Evolutionary conservation across 1,284 basidiomycete genomes (phyloP).

Genomic region (Baeospora myosura): DNA sequence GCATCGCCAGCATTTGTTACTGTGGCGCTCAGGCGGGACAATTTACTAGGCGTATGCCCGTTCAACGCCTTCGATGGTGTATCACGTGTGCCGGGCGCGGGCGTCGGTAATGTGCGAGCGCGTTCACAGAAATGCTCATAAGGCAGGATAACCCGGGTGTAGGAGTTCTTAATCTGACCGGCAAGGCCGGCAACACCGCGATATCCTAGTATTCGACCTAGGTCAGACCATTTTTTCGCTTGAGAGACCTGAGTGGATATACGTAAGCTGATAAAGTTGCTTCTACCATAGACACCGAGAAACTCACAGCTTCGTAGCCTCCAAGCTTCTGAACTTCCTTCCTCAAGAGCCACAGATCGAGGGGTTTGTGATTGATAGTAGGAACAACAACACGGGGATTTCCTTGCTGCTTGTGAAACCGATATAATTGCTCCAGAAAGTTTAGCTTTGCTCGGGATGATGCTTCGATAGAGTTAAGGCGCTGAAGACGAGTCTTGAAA

Average conservation of each 20-base stretch:
- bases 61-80: constrained; percentile 13
- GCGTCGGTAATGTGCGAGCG: constrained; percentile 59
- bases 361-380: constrained; percentile 83
- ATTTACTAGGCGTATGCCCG: constrained; percentile 17
- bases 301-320: constrained; percentile 75
- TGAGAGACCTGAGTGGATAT: constrained; percentile 54
- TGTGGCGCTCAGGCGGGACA: constrained; percentile 30
- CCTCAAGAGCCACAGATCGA: constrained; percentile 90
- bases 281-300: no score
- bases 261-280: constrained; percentile 19
- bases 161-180: constrained; percentile 85
- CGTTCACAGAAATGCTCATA: constrained; percentile 87
- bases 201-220: constrained; percentile 79
- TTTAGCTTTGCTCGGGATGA: constrained; percentile 94
- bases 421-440: constrained; percentile 94
- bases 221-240: constrained; percentile 79
- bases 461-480: constrained; percentile 95
- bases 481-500: constrained; percentile 93
- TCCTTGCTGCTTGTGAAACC: constrained; percentile 86
- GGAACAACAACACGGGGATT: constrained; percentile 85
- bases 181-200: constrained; percentile 76
- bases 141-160: constrained; percentile 84
- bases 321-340: constrained; percentile 88
- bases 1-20: constrained; percentile 27
- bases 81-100: constrained; percentile 29